Conservation (phyloP, 2,329 filamentous ascomycete genomes). For the Metarhizium sp. region DNA sequence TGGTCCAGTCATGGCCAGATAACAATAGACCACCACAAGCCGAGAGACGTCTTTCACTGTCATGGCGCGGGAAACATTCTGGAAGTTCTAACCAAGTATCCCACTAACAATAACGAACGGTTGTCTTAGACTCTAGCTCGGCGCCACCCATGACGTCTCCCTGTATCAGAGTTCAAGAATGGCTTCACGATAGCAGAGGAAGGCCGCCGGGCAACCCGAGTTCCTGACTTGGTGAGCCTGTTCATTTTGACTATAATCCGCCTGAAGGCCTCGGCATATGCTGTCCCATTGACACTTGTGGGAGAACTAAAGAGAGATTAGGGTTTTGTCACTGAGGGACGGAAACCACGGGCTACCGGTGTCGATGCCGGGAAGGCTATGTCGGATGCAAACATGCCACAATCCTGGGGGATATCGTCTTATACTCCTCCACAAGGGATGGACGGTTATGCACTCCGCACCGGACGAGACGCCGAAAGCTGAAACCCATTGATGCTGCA, state of each 20-base stretch:
- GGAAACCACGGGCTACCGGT: no score
- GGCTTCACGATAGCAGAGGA: background rate
- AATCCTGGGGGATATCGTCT: no score
- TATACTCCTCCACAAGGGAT: no score
- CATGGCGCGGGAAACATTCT: background rate
- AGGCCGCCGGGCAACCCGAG: no score
- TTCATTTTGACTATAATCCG: no score
- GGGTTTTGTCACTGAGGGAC: no score
- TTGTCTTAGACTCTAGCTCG: background rate
- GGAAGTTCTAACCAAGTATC: background rate
- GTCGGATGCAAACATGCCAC: no score
- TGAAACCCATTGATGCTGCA: background rate
- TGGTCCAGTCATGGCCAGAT: background rate
- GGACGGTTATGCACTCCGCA: background rate
- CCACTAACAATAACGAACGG: background rate
- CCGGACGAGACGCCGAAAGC: background rate
- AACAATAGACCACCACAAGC: no score
- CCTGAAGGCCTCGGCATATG: no score
- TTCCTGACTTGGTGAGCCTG: no score
- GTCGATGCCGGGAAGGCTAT: background rate
- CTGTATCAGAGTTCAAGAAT: background rate
- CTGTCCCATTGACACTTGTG: no score
- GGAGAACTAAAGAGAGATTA: no score
- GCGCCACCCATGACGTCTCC: background rate
- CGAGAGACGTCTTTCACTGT: background rate